Evolutionary conservation across 2,329 filamentous ascomycete species (phyloP).

Genomic region (Penicillium sp.): DNA sequence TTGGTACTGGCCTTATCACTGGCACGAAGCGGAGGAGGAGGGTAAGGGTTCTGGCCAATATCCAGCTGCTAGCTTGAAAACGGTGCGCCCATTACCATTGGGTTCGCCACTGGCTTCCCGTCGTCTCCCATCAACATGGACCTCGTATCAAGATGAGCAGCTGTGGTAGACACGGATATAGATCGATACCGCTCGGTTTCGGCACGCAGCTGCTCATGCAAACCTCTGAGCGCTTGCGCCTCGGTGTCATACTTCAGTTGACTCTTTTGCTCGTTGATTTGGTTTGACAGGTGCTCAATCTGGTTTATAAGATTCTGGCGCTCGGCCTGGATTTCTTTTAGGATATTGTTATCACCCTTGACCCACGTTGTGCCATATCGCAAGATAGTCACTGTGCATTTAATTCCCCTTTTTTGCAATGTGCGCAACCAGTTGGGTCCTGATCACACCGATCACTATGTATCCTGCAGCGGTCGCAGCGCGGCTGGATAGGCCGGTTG

Average conservation of each 20-base stretch:
- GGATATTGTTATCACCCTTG: not conserved
- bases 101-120: not conserved
- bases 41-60: not conserved
- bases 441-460: not conserved
- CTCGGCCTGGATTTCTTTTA: not conserved
- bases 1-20: not conserved
- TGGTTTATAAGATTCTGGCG: not conserved
- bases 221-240: not conserved
- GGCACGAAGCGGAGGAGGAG: too few species aligned
- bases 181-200: not conserved
- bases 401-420: not conserved
- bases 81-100: not conserved
- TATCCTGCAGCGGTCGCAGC: not conserved
- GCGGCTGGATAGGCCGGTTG: too few species aligned
- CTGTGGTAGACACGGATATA: not conserved
- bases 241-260: not conserved
- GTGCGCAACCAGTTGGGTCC: not conserved
- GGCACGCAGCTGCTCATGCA: not conserved
- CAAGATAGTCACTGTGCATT: not conserved
- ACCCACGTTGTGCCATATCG: not conserved
- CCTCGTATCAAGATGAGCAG: not conserved
- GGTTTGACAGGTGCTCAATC: not conserved
- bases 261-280: not conserved
- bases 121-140: not conserved
- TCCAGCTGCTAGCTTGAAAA: not conserved